Base-by-base conservation (phyloP, 1,139 yeast species). In the Candida sanyaensis region DNA sequence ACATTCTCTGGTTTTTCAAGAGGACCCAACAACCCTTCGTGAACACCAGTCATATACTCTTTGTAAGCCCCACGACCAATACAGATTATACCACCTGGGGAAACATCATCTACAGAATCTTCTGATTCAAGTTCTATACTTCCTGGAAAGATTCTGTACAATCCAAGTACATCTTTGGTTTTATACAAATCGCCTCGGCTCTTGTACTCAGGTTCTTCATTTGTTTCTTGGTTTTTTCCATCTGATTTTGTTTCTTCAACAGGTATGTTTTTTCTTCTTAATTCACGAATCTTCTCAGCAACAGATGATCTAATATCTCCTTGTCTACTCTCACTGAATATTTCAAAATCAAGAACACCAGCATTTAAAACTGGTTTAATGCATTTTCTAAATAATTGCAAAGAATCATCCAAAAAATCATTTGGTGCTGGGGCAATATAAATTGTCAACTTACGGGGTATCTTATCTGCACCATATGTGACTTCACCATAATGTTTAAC, bases 391-490 rank as follows among this genome's bases (percentile, higher is more conserved):
- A 93, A 91, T 49, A 87, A 79, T 50, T 78, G 78, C 67, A 88
- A 64, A 13, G 96, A 84, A 52, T 84, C 85, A 42, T 87, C 96
- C 44, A 95, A 70, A 59, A 84, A 90, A 64, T 93, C 98, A 57
- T 90, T 88, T 12, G 99, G 99, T 11, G 98, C 97, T 12, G 99
- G 99, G 0, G 97, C 96, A 50, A 92, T 79, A 61, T 85, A 92
- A 1, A 95, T 83, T 1, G 90, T 84, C 47, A 95, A 73, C 58
- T 85, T 88, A 46, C 99, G 77, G 1, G 97, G 92, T 31, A 80
- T 61, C 49, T 73, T 64, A 47, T 75, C 68, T 3, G 76, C 65
- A 3, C 60, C 54, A 50, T 73, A 75, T 0, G 55, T 44, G 41
- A 64, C 68, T 47, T 65, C 51, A 8, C 91, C 78, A 45, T 78